These are phyloP conservation scores for Populus alba DNA, from an alignment of 345 rosid species.

Conservation along the genomic window DNA sequence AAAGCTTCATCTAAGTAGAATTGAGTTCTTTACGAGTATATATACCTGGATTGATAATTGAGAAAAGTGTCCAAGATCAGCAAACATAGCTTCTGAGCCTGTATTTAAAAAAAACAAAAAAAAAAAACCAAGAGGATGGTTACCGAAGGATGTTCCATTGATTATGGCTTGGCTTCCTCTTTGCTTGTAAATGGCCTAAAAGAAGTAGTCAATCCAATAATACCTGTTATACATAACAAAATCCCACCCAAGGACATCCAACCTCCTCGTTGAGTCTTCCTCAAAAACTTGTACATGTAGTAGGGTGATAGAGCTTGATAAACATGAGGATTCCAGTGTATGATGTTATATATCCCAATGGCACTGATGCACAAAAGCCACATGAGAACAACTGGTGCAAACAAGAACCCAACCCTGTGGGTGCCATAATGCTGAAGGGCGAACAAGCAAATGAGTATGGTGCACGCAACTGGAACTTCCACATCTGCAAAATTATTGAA, in stretches of 20 bases:
- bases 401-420: conserved; percentile 82
- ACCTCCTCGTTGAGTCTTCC: conserved; percentile 71
- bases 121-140: background rate
- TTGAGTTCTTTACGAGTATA: background rate
- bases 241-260: conserved; percentile 95
- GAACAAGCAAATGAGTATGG: conserved; percentile 70
- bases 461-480: conserved; percentile 75
- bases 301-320: conserved; percentile 79
- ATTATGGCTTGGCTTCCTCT: background rate
- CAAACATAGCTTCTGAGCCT: conserved; percentile 99
- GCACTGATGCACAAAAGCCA: conserved; percentile 84
- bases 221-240: conserved; percentile 81
- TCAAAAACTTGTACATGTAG: conserved; percentile 73
- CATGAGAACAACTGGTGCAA: conserved; percentile 70
- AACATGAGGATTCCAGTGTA: conserved; percentile 83
- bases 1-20: background rate
- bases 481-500: conserved; percentile 51
- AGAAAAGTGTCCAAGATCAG: conserved; percentile 92
- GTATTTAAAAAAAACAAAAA: background rate
- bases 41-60: conserved; percentile 83
- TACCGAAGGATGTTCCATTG: background rate
- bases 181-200: conserved; percentile 5
- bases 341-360: conserved; percentile 70
- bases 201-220: background rate
- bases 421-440: conserved; percentile 94